These are phyloP conservation scores for Colletotrichum lentis DNA, from an alignment of 2,329 filamentous ascomycete genomes.

Conservation along the genomic window DNA sequence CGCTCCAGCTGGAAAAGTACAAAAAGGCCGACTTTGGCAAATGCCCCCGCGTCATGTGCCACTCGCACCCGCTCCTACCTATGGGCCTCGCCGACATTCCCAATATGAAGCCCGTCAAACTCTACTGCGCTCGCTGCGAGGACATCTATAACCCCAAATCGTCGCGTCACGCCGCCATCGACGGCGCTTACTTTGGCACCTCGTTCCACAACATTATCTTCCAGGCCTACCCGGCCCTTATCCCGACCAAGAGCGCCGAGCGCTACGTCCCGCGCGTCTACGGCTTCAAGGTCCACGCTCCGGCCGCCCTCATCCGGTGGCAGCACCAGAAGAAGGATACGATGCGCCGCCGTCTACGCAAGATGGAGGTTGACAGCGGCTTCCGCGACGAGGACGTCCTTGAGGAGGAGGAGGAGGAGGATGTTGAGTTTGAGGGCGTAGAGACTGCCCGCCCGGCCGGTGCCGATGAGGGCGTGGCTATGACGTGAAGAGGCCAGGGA, in stretches of 20 bases:
- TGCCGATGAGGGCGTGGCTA: slow-evolving; percentile 23
- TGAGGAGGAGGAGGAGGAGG: slow-evolving; percentile 68
- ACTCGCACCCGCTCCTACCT: slow-evolving; percentile 89
- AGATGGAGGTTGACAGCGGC: slow-evolving; percentile 77
- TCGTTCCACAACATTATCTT: slow-evolving; percentile 99
- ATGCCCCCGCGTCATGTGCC: slow-evolving; percentile 94
- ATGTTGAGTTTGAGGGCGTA: slow-evolving; percentile 52
- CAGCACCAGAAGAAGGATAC: slow-evolving; percentile 82
- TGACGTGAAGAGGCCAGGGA: slow-evolving; percentile 9
- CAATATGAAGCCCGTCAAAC: slow-evolving; percentile 89
- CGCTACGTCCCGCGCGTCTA: slow-evolving; percentile 91
- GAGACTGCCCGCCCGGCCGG: slow-evolving; percentile 44
- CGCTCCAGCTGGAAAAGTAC: slow-evolving; percentile 88
- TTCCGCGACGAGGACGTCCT: slow-evolving; percentile 76
- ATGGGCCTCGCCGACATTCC: slow-evolving; percentile 93
- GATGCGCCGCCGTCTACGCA: slow-evolving; percentile 78
- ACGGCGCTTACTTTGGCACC: slow-evolving; percentile 97
- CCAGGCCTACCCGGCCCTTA: slow-evolving; percentile 92
- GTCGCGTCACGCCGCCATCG: slow-evolving; percentile 90
- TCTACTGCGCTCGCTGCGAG: slow-evolving; percentile 97
- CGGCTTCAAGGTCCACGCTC: slow-evolving; percentile 93
- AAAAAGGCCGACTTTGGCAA: slow-evolving; percentile 98
- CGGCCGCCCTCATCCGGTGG: slow-evolving; percentile 89
- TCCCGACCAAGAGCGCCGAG: slow-evolving; percentile 84
- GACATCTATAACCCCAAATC: slow-evolving; percentile 99